phyloP scores from a whole-genome alignment of 139 green algal species.

The Auxenochlorella pyrenoidosa region DNA sequence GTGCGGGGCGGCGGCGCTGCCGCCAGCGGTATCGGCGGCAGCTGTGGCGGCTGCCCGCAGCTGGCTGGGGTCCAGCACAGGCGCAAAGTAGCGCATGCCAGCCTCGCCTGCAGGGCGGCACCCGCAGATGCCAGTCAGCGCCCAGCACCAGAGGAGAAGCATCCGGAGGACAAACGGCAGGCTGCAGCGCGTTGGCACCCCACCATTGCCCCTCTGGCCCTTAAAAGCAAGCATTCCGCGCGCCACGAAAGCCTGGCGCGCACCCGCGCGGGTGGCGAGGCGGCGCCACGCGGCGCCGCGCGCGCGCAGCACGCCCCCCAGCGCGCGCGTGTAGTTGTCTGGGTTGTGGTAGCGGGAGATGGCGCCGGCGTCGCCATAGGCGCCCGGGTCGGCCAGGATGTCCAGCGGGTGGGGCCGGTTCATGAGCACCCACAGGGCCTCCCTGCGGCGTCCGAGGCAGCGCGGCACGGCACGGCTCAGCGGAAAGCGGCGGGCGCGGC shows the following conservation, averaged over 20 bases:
- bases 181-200: neutral
- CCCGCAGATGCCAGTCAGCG: neutral
- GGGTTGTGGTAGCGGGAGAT: constrained; percentile 98
- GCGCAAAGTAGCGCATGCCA: constrained; percentile 28
- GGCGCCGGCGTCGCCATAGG: constrained; percentile 85
- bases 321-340: constrained; percentile 89
- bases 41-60: neutral
- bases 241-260: neutral
- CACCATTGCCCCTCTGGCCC: neutral
- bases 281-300: neutral
- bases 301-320: constrained; percentile 51
- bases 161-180: neutral
- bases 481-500: no score
- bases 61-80: constrained; percentile 23
- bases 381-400: constrained; percentile 83
- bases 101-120: neutral
- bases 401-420: constrained; percentile 96
- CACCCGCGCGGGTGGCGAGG: neutral
- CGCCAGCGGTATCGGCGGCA: neutral
- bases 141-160: neutral
- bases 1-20: neutral
- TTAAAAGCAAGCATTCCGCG: neutral
- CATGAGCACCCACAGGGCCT: constrained; percentile 83
- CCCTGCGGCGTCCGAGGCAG: neutral
- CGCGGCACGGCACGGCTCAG: neutral